Conservation (phyloP, 2,329 filamentous ascomycete genomes). For the Sporothrix schenckii region DNA sequence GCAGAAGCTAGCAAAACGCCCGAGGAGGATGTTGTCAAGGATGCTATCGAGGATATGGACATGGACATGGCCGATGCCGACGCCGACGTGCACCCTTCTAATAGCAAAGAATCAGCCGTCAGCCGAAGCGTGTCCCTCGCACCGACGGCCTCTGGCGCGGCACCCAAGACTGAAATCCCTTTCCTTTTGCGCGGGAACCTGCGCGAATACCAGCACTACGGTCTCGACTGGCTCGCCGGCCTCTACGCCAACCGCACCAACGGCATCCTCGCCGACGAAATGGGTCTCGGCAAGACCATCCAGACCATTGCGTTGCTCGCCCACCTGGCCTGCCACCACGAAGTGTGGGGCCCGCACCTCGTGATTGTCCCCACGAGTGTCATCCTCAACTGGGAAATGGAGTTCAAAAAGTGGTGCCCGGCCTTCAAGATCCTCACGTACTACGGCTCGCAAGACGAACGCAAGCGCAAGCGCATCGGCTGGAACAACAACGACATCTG, state of each 20-base stretch:
- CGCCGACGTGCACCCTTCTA: slow-evolving; percentile 41
- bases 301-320: slow-evolving; percentile 94
- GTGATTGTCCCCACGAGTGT: slow-evolving; percentile 97
- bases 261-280: slow-evolving; percentile 95
- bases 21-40: not conserved
- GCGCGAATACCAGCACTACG: slow-evolving; percentile 94
- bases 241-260: slow-evolving; percentile 92
- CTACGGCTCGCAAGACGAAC: slow-evolving; percentile 91
- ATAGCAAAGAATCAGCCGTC: slow-evolving; percentile 39
- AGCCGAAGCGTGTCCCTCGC: slow-evolving; percentile 44
- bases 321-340: slow-evolving; percentile 85
- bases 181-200: slow-evolving; percentile 84
- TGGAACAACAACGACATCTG: slow-evolving; percentile 93
- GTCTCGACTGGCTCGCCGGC: slow-evolving; percentile 94
- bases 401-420: slow-evolving; percentile 98
- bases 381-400: slow-evolving; percentile 99
- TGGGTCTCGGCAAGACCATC: slow-evolving; percentile 98
- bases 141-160: slow-evolving; percentile 41
- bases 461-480: slow-evolving; percentile 84
- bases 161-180: slow-evolving; percentile 69
- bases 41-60: not conserved
- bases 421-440: slow-evolving; percentile 98
- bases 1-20: not conserved
- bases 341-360: slow-evolving; percentile 93
- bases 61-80: slow-evolving; percentile 43